phyloP scores from a whole-genome alignment of 2,329 filamentous ascomycete species.

The Calonectria pteridis region DNA sequence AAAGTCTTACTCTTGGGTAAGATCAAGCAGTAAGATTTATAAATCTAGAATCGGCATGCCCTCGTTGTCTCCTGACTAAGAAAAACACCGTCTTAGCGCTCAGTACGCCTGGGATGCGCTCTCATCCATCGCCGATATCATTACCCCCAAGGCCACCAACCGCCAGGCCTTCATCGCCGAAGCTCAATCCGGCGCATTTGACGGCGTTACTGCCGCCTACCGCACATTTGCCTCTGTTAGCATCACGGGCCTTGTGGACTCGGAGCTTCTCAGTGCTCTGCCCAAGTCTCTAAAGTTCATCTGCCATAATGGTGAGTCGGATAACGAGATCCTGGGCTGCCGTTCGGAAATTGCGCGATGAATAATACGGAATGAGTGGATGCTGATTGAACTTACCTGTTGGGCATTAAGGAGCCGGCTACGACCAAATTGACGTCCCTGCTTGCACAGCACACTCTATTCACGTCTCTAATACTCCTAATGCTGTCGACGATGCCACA shows the following conservation, averaged over 20 bases:
- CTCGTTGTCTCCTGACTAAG: neutral
- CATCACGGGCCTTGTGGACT: slow-evolving; percentile 78
- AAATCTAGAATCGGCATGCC: neutral
- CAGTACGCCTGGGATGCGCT: slow-evolving; percentile 74
- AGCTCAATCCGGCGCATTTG: slow-evolving; percentile 73
- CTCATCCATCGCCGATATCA: slow-evolving; percentile 71
- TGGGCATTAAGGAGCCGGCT: slow-evolving; percentile 75
- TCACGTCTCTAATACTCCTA: slow-evolving; percentile 84
- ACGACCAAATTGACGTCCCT: slow-evolving; percentile 83
- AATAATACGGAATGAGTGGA: neutral
- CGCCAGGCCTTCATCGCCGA: slow-evolving; percentile 78
- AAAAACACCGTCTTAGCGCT: slow-evolving; percentile 61
- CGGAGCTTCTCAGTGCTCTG: slow-evolving; percentile 72
- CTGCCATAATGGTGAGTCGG: slow-evolving; percentile 68
- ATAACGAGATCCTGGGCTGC: neutral
- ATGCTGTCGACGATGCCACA: slow-evolving; percentile 84
- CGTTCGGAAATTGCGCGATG: neutral
- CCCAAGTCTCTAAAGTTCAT: slow-evolving; percentile 68
- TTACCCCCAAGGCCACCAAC: slow-evolving; percentile 71
- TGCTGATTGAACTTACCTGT: neutral
- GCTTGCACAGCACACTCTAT: slow-evolving; percentile 77
- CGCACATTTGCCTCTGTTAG: slow-evolving; percentile 76
- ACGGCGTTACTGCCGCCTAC: slow-evolving; percentile 75
- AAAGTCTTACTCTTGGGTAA: slow-evolving; percentile 57
- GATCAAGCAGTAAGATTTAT: slow-evolving; percentile 53